Evolutionary conservation across 257 asterid genomes (phyloP).

Genomic region (Scutellaria baicalensis): DNA sequence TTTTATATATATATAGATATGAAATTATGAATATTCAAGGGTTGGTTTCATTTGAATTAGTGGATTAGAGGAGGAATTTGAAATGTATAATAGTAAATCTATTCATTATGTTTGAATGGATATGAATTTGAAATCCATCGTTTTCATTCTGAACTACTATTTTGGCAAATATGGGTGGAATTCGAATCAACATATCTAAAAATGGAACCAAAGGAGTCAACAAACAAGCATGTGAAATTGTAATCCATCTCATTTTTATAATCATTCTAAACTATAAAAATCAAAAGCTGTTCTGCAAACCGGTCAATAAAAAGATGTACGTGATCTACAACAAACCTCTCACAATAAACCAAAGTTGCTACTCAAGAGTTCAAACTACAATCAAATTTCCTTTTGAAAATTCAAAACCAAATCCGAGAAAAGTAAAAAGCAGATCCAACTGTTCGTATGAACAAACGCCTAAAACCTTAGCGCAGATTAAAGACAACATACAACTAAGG

Average conservation of each 20-base stretch:
- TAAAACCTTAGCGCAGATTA: background rate
- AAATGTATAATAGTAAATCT: no score
- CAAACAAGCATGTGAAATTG: background rate
- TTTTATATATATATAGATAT: no score
- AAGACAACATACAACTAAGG: background rate
- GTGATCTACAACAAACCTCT: background rate
- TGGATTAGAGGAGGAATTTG: no score
- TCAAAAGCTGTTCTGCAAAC: background rate
- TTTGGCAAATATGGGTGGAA: no score
- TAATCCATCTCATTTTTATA: background rate
- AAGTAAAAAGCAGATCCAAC: constrained; percentile 3
- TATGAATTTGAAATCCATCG: no score
- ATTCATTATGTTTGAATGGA: no score
- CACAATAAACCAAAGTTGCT: background rate
- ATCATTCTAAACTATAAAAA: background rate
- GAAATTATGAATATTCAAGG: no score
- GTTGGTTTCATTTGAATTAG: no score
- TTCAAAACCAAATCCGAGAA: background rate
- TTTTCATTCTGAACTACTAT: no score
- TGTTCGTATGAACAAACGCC: background rate
- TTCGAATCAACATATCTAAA: no score
- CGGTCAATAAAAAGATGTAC: background rate
- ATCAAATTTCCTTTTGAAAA: background rate
- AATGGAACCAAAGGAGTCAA: no score
- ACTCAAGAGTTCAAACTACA: background rate